Conservation (phyloP, 257 asterid genomes). For the Gentiana macrophylla region DNA sequence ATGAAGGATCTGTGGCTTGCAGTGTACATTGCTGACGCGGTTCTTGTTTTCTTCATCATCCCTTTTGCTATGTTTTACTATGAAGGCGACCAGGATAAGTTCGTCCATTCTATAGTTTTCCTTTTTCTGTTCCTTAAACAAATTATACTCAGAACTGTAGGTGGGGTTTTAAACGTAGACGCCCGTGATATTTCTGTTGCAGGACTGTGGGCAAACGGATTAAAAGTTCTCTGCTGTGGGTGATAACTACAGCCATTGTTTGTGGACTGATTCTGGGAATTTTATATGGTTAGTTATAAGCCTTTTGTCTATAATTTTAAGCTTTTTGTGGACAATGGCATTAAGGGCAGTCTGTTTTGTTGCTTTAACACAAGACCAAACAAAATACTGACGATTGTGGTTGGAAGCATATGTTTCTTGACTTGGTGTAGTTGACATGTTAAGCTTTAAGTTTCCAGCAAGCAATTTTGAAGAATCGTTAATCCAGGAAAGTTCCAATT, state of each 20-base stretch:
- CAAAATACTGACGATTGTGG: no score
- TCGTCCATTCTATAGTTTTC: slow-evolving; percentile 5
- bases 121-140: no score
- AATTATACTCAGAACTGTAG: neutral
- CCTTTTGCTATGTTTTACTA: slow-evolving; percentile 97
- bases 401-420: no score
- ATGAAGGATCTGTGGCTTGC: slow-evolving; percentile 97
- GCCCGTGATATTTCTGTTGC: slow-evolving; percentile 15
- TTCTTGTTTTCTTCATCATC: slow-evolving; percentile 83
- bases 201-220: slow-evolving; percentile 86
- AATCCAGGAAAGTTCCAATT: no score
- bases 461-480: no score
- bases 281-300: slow-evolving; percentile 51
- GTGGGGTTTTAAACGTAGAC: neutral
- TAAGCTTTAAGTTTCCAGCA: no score
- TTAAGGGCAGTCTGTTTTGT: no score
- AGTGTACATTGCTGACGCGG: slow-evolving; percentile 68
- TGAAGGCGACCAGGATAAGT: slow-evolving; percentile 99
- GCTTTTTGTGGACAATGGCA: neutral
- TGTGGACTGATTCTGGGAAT: slow-evolving; percentile 83
- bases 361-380: no score
- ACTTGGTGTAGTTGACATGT: no score
- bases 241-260: slow-evolving; percentile 65
- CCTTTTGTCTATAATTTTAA: neutral
- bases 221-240: slow-evolving; percentile 86